phyloP scores from a whole-genome alignment of 1,284 basidiomycete genomes.

The Melampsora abietis-canadensis region DNA sequence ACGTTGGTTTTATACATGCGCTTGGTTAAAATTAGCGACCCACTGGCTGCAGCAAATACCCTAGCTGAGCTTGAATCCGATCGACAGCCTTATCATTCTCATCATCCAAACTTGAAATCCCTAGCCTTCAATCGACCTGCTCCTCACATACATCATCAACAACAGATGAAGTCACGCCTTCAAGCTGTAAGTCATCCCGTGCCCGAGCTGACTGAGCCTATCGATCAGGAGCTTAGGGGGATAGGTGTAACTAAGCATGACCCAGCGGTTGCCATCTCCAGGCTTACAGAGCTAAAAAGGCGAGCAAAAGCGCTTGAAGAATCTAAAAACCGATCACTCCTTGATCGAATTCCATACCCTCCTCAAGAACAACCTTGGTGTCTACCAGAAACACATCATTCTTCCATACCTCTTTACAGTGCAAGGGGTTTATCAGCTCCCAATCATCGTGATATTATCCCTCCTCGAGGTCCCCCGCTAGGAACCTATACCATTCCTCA shows the following conservation, averaged over 20 bases:
- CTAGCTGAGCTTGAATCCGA: constrained; percentile 1
- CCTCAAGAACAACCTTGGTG: background rate
- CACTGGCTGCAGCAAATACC: background rate
- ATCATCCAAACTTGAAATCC: background rate
- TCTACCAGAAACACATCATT: background rate
- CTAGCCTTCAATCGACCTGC: background rate
- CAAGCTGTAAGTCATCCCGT: background rate
- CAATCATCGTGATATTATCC: no score
- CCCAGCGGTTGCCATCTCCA: background rate
- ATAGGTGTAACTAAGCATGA: background rate
- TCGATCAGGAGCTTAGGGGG: constrained; percentile 6
- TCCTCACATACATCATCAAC: background rate
- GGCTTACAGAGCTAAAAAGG: background rate
- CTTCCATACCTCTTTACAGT: no score
- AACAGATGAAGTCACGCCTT: background rate
- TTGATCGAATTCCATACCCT: background rate
- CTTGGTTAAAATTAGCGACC: background rate
- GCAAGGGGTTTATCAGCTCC: no score
- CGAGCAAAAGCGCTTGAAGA: background rate
- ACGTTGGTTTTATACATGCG: background rate
- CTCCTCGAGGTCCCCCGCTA: no score
- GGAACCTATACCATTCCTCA: no score
- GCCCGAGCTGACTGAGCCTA: background rate
- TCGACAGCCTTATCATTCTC: background rate
- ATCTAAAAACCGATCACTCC: background rate